Evolutionary conservation across 1,284 basidiomycete species (phyloP).

Genomic region (Microbotryum intermedium): DNA sequence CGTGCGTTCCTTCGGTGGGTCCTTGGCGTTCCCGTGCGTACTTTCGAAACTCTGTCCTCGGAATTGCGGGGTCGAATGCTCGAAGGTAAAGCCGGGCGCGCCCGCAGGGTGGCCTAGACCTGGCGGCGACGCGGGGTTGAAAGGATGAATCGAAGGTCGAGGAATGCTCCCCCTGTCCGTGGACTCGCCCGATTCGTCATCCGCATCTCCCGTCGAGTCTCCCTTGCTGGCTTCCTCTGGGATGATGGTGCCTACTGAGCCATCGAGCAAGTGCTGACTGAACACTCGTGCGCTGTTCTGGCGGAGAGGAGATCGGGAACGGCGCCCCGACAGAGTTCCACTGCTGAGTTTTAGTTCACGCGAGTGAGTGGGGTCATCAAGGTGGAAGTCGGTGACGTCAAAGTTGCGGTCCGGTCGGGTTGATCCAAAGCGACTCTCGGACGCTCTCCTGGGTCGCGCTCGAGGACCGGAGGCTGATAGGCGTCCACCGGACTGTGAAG

Average conservation of each 20-base stretch:
- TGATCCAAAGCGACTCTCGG: not conserved
- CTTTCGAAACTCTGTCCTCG: not conserved
- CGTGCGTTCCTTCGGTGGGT: constrained; percentile 35
- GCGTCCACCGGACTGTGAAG: not conserved
- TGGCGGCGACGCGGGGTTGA: not conserved
- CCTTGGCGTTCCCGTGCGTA: not conserved
- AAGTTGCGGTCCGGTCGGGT: not conserved
- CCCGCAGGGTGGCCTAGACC: not conserved
- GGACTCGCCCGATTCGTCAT: too few relatives aligned
- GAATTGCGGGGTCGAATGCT: not conserved
- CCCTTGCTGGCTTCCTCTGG: too few relatives aligned
- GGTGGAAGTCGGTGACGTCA: constrained; percentile 16
- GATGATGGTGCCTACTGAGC: too few relatives aligned
- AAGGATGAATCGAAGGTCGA: not conserved
- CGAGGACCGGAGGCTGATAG: not conserved
- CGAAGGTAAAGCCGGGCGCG: not conserved
- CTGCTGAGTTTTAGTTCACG: not conserved
- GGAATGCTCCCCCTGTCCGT: too few relatives aligned
- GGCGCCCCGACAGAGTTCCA: not conserved
- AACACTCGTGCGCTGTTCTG: too few relatives aligned
- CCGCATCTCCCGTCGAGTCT: too few relatives aligned
- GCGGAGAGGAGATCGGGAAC: not conserved
- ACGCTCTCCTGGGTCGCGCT: not conserved
- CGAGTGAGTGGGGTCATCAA: constrained; percentile 1
- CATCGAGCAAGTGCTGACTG: too few relatives aligned